Evolutionary conservation across 2,329 filamentous ascomycete species (phyloP), one percentile per base, ranked within the genome.

Genomic region (Zopfia rhizophila): DNA sequence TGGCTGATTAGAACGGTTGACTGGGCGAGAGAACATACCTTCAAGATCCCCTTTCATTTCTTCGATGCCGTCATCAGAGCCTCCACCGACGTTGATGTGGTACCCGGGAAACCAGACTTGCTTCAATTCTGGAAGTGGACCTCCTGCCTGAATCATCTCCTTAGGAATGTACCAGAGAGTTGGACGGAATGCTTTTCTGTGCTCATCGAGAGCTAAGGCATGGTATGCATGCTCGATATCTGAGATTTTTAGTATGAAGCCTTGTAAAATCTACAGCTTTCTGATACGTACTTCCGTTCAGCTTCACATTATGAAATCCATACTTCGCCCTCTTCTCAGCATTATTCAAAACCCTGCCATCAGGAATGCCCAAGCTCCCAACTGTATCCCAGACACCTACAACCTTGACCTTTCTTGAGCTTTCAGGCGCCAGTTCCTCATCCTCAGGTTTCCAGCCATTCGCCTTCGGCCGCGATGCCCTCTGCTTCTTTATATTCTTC

Each of bases 41-140:
- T 71, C 68, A 21, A 63, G 52, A 33, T 71, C 68, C 5, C 59
- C 66, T 16, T 69, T 59, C 65, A 69, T 68, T 1, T 64, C 51
- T 3, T 31, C 40, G 10, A 68, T 58, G 10, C 45, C 52, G 33
- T 69, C 68, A 21, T 62, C 52, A 7, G 69, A 69, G 1, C 78
- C 77, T 12, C 80, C 80, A 2, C 80, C 80, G 12, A 77, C 63
- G 38, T 81, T 79, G 32, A 75, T 75, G 53, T 83, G 80, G 3
- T 73, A 3, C 80, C 80, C 1, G 80, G 78, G 38, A 82, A 79
- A 17, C 80, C 81, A 83, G 22, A 78, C 76, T 60, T 82, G 80
- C 35, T 75, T 75, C 28, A 82, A 35, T 24, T 72, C 66, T 4
- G 45, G 75, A 12, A 62, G 50, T 7, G 31, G 39, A 28, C 52